Base-by-base conservation (phyloP, 2,329 filamentous ascomycete species). In the Zymoseptoria brevis region DNA sequence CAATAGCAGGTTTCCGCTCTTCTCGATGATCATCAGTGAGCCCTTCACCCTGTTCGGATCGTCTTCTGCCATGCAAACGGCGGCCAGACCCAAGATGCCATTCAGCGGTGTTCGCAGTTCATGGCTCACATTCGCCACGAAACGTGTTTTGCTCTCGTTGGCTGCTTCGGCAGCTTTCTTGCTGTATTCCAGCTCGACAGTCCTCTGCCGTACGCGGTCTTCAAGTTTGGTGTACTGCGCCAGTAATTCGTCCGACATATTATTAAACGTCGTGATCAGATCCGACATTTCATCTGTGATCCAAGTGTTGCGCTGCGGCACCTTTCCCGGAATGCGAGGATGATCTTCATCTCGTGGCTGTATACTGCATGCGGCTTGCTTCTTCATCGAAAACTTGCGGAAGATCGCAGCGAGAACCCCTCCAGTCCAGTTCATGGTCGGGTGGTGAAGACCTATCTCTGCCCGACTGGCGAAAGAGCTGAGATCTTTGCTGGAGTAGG, bases 141-240 rank as follows among this genome's bases (percentile, higher is more conserved):
- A 97, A 8, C 97, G 80, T 0, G 94, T 97, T 76, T 99, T 99
- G 79, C 90, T 95, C 75, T 96, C 89, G 68, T 96, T 96, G 3
- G 92, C 92, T n/a, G 89, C 88, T 73, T 96, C 92, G 1, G 92
- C 92, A 1, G 90, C 90, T 75, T 90, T 90, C 73, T 96, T 96
- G 76, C 88, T 95, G 62, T 90, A 84, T 69, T 96, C 90, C 0
- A 96, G 79, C 73, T 96, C 89, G 41, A 83, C 83, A 0, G 92
- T 96, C 57, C 92, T 82, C 71, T 92, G 86, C 6, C 84, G 84
- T 0, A 96, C 92, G 67, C 93, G 87, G 58, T 93, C 86, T 72
- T 96, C 92, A 0, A 96, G 78, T 9, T 84, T 86, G 29, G 86
- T 85, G 69, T 96, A 96, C 69, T 96, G 91, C 75, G 90, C 88